Evolutionary conservation across 2,329 filamentous ascomycete species (phyloP), one percentile per base, ranked within the genome.

Genomic region (Paracoccidioides brasiliensis): DNA sequence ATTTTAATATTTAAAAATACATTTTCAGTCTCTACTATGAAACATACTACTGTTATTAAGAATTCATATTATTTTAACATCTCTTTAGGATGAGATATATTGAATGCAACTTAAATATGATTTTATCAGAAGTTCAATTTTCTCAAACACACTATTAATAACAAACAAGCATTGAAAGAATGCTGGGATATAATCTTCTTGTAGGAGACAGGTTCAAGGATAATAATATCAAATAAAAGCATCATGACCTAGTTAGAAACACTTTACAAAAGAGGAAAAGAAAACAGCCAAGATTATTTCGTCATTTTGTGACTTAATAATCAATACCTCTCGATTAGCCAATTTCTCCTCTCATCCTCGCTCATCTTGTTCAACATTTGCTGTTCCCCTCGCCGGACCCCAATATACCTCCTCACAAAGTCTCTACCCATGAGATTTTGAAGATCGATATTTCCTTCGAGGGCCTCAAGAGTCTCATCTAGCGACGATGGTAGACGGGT

Each of bases 281-380:
- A 10, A 46, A 33, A 46, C 12, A 46, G 12, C 9, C 44, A 10
- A 46, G 10, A n/a, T 14, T 7, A 2, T 12, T 6, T 33, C 10
- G 2, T 22, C 22, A 22, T 22, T 22, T 22, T 22, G 22, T 22
- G 22, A 22, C 22, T 22, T 3, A 12, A 9, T 10, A 41, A n/a
- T 64, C 61, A 74, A 57, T 73, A 74, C 40, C 69, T 63, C 52
- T 67, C 66, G 42, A 73, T 63, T 33, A 74, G 58, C 71, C 70
- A 73, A 46, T 63, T 56, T 38, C 66, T 62, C 46, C 67, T 64
- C 49, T 64, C 57, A 3, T 64, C 62, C 14, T 69, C 65, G 8
- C 61, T 56, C 64, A 72, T 71, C 2, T 55, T 62, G 28, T 58
- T 58, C 48, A 72, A 57, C 54, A 65, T 65, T 38, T 63, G 53